Conservation (phyloP, 192 early-diverging fungal species). For the Backusella circina region DNA sequence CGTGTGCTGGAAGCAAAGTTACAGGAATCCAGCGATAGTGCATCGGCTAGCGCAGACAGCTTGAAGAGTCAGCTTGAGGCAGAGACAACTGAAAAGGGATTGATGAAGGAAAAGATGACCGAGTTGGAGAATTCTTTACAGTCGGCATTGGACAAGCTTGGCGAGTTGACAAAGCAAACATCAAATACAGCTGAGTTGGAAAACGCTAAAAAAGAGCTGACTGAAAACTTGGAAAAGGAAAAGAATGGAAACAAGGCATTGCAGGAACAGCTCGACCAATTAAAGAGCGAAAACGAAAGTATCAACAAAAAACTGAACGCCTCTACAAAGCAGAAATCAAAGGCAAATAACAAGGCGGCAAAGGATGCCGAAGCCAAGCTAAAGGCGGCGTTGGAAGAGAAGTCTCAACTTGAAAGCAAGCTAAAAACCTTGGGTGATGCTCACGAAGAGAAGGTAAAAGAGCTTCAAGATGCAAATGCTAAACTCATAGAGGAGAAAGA, state of each 20-base stretch:
- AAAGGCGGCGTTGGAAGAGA: constrained; percentile 3
- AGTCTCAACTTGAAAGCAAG: background rate
- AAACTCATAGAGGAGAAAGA: background rate
- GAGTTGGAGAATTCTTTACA: background rate
- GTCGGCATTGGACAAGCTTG: background rate
- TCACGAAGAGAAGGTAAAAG: background rate
- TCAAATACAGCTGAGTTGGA: background rate
- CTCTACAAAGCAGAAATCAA: background rate
- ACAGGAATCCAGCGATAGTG: background rate
- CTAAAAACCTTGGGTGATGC: background rate
- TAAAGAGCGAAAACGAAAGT: background rate
- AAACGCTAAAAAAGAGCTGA: background rate
- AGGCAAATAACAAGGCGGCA: background rate
- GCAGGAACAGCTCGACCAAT: background rate
- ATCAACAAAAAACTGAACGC: background rate
- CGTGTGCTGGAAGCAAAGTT: background rate
- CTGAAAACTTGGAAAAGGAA: background rate
- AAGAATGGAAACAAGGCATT: background rate
- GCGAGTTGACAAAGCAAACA: background rate
- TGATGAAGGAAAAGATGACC: background rate
- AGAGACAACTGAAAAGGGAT: background rate
- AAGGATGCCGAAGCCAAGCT: background rate
- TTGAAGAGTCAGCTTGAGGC: background rate
- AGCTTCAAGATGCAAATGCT: background rate
- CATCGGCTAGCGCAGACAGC: background rate